A percentile compares a stretch with the other conserved stretches of the same genome.
These are phyloP conservation scores for Suillus spraguei DNA, from an alignment of 768 basidiomycete species.

Conservation along the genomic window DNA sequence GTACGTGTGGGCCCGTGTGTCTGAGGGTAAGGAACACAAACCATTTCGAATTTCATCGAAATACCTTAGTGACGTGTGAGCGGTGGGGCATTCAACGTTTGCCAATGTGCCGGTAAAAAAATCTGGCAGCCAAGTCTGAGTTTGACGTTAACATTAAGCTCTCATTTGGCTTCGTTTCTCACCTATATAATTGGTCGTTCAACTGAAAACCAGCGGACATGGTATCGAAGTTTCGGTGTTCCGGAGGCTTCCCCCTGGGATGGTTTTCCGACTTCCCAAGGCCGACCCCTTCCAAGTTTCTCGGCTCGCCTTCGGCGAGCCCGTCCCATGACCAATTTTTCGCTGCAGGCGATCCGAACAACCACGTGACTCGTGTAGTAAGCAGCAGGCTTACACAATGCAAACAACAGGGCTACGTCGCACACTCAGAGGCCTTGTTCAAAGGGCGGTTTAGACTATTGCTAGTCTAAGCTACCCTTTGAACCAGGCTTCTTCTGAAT, in stretches of 20 bases:
- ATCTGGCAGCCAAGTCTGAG: neutral
- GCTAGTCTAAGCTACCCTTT: too few species aligned
- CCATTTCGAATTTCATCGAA: neutral
- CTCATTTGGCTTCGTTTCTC: neutral
- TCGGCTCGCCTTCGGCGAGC: neutral
- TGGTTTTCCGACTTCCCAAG: neutral
- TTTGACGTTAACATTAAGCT: neutral
- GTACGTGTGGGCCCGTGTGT: too few species aligned
- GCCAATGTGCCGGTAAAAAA: neutral
- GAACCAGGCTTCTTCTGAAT: too few species aligned
- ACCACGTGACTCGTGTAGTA: too few species aligned
- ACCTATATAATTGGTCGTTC: neutral
- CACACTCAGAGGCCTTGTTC: too few species aligned
- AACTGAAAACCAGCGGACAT: neutral
- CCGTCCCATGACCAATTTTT: conserved; percentile 4
- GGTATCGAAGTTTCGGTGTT: neutral
- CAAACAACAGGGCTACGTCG: too few species aligned
- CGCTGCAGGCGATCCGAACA: too few species aligned
- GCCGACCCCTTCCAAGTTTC: neutral
- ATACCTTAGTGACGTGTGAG: neutral
- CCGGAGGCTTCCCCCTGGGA: neutral
- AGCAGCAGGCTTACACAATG: too few species aligned
- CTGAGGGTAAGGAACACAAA: neutral
- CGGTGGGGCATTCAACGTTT: neutral
- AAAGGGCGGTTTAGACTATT: too few species aligned